Evolutionary conservation across 2,329 filamentous ascomycete genomes (phyloP).

Genomic region (Aureobasidium sp.): DNA sequence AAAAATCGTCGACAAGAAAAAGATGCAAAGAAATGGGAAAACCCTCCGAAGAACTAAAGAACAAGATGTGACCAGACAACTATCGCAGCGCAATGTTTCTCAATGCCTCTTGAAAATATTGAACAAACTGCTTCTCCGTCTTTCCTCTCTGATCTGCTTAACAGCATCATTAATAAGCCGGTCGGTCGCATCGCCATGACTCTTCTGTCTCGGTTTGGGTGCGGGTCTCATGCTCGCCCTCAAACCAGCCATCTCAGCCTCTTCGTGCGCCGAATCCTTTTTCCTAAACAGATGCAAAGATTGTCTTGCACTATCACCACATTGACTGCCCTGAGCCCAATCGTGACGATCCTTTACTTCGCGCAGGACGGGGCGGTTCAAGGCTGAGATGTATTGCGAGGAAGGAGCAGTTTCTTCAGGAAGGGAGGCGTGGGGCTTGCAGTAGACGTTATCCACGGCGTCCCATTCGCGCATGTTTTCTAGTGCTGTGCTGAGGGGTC

Average conservation of each 20-base stretch:
- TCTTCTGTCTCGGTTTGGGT: constrained; percentile 1
- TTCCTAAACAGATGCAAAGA: background rate
- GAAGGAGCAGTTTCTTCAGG: background rate
- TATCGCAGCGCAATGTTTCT: background rate
- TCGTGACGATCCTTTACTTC: constrained; percentile 8
- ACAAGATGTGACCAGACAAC: too few species aligned
- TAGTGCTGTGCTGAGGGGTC: constrained; percentile 14
- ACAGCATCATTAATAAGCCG: constrained; percentile 5
- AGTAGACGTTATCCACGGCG: background rate
- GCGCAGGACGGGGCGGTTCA: background rate
- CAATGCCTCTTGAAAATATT: constrained; percentile 5
- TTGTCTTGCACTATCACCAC: constrained; percentile 6
- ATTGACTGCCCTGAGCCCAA: constrained; percentile 13
- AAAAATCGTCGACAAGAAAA: background rate
- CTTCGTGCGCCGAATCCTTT: background rate
- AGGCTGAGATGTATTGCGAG: background rate
- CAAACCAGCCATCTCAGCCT: background rate
- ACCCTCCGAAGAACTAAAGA: too few species aligned
- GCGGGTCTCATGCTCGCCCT: background rate
- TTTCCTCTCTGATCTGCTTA: constrained; percentile 1
- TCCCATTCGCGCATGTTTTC: constrained; percentile 14
- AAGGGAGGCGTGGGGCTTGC: background rate
- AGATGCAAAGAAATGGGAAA: background rate
- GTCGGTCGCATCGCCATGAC: constrained; percentile 6
- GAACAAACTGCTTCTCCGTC: background rate